Evolutionary conservation across 2,329 filamentous ascomycete species (phyloP).

Genomic region (Elsinoe batatas): DNA sequence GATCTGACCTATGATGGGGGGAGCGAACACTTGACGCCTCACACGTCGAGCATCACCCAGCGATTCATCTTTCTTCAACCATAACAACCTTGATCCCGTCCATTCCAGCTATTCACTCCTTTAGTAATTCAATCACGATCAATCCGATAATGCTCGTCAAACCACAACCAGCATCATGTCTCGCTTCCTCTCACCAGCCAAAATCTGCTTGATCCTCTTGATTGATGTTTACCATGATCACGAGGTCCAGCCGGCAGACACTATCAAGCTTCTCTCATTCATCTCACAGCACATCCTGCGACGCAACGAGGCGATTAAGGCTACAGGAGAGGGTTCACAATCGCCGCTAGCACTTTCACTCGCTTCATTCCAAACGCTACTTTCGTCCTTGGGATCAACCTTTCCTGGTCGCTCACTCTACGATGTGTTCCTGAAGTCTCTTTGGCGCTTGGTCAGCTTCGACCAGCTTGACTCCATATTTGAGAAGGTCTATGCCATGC

Average conservation of each 20-base stretch:
- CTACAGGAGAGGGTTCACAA: background rate
- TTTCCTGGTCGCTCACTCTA: conserved; percentile 74
- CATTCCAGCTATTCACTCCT: background rate
- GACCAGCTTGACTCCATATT: conserved; percentile 63
- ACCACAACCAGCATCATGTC: conserved; percentile 44
- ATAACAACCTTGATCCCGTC: background rate
- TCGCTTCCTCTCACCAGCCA: conserved; percentile 79
- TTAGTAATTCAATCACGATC: background rate
- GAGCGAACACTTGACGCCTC: background rate
- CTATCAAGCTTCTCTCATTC: conserved; percentile 68
- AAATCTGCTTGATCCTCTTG: conserved; percentile 71
- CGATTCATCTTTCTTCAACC: background rate
- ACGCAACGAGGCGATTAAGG: conserved; percentile 4
- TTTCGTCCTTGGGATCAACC: conserved; percentile 35
- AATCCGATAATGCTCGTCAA: background rate
- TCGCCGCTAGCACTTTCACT: conserved; percentile 30
- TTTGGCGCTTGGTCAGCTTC: conserved; percentile 78
- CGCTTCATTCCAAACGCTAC: conserved; percentile 23
- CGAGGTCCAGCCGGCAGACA: conserved; percentile 18
- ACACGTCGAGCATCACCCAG: no score
- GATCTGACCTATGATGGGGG: no score
- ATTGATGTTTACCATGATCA: conserved; percentile 59
- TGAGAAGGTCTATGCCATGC: conserved; percentile 21
- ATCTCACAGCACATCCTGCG: conserved; percentile 54
- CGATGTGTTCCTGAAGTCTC: conserved; percentile 68